Percentiles rank a stretch among this genome's conserved stretches.
phyloP scores from a whole-genome alignment of 148 eudicot species.

The Pouteria glomerata region DNA sequence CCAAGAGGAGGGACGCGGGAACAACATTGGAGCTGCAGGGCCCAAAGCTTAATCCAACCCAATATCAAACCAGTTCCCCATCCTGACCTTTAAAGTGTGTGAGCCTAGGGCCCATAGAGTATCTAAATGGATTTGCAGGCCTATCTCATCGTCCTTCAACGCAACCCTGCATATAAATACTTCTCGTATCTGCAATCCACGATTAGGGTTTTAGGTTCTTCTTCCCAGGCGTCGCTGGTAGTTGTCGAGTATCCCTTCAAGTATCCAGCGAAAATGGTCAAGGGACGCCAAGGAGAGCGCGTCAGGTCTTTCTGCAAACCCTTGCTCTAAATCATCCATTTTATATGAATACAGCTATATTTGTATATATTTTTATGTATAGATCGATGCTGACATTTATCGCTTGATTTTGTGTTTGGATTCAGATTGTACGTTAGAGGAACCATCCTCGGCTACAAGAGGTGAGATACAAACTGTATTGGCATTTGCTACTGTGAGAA shows the following conservation, averaged over 20 bases:
- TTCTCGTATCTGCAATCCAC: neutral
- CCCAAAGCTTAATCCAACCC: too few species aligned
- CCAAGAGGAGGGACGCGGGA: too few species aligned
- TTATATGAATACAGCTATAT: neutral
- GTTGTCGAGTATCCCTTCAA: neutral
- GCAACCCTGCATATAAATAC: neutral
- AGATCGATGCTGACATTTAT: neutral
- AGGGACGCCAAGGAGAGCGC: slow-evolving; percentile 88
- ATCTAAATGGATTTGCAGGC: too few species aligned
- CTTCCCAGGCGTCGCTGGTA: slow-evolving; percentile 4
- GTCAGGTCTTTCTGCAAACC: slow-evolving; percentile 33
- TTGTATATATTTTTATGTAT: too few species aligned
- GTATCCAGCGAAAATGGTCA: slow-evolving; percentile 50
- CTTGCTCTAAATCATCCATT: neutral
- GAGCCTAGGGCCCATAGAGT: too few species aligned
- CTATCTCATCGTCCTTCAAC: neutral
- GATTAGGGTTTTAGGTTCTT: slow-evolving; percentile 10
- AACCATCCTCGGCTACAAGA: slow-evolving; percentile 70
- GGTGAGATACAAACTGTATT: slow-evolving; percentile 24
- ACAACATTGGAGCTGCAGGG: too few species aligned
- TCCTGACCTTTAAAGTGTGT: too few species aligned
- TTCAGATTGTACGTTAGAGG: slow-evolving; percentile 52
- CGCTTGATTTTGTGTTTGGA: neutral
- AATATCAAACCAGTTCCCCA: too few species aligned
- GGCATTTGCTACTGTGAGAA: neutral